Evolutionary conservation across 2,329 filamentous ascomycete genomes (phyloP).

Genomic region (Karstenula rhodostoma): DNA sequence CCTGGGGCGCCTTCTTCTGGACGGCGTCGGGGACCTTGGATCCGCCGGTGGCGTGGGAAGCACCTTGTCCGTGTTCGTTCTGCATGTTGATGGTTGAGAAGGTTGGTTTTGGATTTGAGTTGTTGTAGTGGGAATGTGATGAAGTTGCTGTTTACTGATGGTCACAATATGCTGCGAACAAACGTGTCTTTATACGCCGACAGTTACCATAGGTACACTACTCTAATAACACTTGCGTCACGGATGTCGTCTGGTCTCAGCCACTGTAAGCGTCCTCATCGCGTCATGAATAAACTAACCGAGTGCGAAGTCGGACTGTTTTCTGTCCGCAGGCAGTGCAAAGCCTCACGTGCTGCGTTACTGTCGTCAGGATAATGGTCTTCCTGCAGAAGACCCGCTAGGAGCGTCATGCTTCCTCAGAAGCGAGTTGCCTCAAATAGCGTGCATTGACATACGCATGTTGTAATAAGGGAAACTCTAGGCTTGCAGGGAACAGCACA

Average conservation of each 20-base stretch:
- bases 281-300: conserved; percentile 7
- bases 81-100: conserved; percentile 25
- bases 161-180: neutral
- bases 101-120: neutral
- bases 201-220: neutral
- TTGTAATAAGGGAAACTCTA: neutral
- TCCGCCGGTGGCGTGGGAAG: conserved; percentile 52
- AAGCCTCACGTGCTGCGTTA: neutral
- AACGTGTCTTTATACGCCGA: neutral
- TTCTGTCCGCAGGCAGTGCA: neutral
- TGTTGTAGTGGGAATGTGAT: neutral
- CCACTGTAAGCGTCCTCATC: neutral
- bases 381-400: neutral
- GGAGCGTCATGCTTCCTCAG: conserved; percentile 8
- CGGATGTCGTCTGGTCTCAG: neutral
- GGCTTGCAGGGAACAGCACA: neutral
- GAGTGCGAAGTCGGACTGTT: conserved; percentile 1
- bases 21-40: conserved; percentile 51
- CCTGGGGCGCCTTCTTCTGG: conserved; percentile 50
- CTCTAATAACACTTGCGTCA: neutral
- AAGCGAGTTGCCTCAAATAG: neutral
- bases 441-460: conserved; percentile 6
- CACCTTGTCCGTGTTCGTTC: conserved; percentile 51
- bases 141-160: neutral
- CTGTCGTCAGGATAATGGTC: conserved; percentile 1